Base-by-base conservation (phyloP, 176 grass and related monocot genomes). In the Poa pratensis region DNA sequence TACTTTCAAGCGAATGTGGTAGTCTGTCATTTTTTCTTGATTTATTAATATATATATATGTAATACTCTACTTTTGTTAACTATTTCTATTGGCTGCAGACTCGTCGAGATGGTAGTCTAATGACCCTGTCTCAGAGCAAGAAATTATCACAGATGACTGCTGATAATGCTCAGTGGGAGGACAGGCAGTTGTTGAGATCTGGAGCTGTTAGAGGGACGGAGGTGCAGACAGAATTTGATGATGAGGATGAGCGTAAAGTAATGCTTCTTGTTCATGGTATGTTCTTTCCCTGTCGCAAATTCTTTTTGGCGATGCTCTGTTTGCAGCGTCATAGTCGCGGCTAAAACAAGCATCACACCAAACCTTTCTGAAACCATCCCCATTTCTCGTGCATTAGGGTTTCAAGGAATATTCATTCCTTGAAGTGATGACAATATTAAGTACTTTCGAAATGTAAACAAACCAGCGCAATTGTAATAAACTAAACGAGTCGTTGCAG, bases 261-360 rank as follows among this genome's bases (percentile, higher is more conserved):
- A 78, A 98, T 98, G 57, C 96, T 98, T 92, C 94, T 98, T 87
- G 96, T 96, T 89, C 96, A 98, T 84, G 96, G 96, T 98, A 92
- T 83, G 62, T 86, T 42, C 11, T 66, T 80, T 64, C 12, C 37
- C 52, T 88, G 16, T 73, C 54, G 32, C 42, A 35, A 20, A 7
- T 75, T 23, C 37, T 72, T 82, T 60, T 72, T 49, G 43, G 6
- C 26, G 60, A 84, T 53, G 24, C 50, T 71, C 61, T 46, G 15
- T 1, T 82, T 45, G n/a, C 17, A 68, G 24, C 45, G 13, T 75
- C 35, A 50, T 55, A 78, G 48, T 63, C 55, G 23, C 39, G 75
- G 66, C 61, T 84, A 40, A 46, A 65, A 19, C 49, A 86, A 72
- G 23, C 24, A 63, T 80, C 37, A 39, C 35, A 77, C 17, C 18